phyloP scores from a whole-genome alignment of 106 monocot genomes.

The Hemerocallis citrina region DNA sequence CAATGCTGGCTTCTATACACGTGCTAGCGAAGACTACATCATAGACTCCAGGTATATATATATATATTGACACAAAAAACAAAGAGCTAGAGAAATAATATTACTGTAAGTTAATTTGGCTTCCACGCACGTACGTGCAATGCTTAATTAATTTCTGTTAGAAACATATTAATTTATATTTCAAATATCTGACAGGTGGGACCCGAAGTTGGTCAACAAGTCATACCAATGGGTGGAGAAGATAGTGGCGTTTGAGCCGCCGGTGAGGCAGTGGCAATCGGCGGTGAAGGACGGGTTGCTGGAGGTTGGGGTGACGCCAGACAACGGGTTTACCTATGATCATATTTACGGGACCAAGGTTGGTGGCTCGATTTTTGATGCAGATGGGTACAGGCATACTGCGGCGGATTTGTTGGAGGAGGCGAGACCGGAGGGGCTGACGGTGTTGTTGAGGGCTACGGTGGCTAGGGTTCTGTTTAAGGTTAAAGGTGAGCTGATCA shows the following conservation, averaged over 20 bases:
- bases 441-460: conserved; percentile 55
- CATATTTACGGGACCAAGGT: conserved; percentile 19
- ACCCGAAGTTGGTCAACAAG: background rate
- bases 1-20: conserved; percentile 21
- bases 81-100: too few relatives aligned
- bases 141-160: too few relatives aligned
- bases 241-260: conserved; percentile 14
- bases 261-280: conserved; percentile 50
- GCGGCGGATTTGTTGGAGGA: conserved; percentile 37
- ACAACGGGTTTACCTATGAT: conserved; percentile 20
- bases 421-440: conserved; percentile 18
- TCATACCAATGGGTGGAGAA: conserved; percentile 6
- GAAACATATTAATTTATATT: too few relatives aligned
- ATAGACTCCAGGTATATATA: too few relatives aligned
- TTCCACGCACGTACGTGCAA: too few relatives aligned
- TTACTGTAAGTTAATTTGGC: too few relatives aligned
- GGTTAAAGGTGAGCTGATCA: background rate
- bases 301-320: conserved; percentile 17
- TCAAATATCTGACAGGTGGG: conserved; percentile 5
- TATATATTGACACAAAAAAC: too few relatives aligned
- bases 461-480: conserved; percentile 30
- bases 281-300: conserved; percentile 57
- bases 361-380: conserved; percentile 13
- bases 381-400: conserved; percentile 21
- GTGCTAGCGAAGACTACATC: conserved; percentile 8